These are phyloP conservation scores for Parmelia sp. DNA, from an alignment of 495 filamentous ascomycete genomes.

Conservation along the genomic window DNA sequence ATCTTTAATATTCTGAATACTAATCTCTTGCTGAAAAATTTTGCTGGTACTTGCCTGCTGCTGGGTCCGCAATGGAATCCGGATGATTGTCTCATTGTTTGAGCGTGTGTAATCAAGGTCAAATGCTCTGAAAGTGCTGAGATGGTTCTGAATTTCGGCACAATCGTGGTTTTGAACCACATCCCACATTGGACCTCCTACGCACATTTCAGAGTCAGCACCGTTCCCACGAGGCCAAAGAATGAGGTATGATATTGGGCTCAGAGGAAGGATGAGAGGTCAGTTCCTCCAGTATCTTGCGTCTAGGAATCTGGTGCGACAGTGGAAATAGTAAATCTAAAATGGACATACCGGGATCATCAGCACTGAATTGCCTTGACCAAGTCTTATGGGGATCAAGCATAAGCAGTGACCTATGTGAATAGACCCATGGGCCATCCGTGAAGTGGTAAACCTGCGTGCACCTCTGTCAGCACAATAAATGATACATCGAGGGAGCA, in stretches of 20 bases:
- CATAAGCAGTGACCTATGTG: conserved; percentile 33
- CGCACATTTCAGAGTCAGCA: no score
- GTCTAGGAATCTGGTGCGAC: no score
- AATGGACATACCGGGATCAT: no score
- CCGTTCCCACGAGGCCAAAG: no score
- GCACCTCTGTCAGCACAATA: conserved; percentile 5
- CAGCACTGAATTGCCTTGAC: conserved; percentile 26
- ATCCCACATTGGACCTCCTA: conserved; percentile 37
- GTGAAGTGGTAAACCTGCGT: conserved; percentile 41
- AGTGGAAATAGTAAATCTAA: no score
- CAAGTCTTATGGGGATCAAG: conserved; percentile 40
- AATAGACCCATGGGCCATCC: conserved; percentile 39
- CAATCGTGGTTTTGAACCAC: conserved; percentile 29
- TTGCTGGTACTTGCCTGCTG: conserved; percentile 32
- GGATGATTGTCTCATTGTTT: conserved; percentile 37
- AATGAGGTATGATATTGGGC: no score
- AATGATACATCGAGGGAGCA: neutral
- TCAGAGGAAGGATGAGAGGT: no score
- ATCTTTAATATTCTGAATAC: conserved; percentile 28
- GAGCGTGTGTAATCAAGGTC: conserved; percentile 15
- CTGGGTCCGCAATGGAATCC: conserved; percentile 37
- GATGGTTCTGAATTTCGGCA: conserved; percentile 34
- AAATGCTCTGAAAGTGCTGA: conserved; percentile 31
- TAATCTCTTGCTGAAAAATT: conserved; percentile 26
- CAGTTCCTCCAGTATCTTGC: no score